phyloP scores from a whole-genome alignment of 2,329 filamentous ascomycete species.

The Venturiaceae sp. region DNA sequence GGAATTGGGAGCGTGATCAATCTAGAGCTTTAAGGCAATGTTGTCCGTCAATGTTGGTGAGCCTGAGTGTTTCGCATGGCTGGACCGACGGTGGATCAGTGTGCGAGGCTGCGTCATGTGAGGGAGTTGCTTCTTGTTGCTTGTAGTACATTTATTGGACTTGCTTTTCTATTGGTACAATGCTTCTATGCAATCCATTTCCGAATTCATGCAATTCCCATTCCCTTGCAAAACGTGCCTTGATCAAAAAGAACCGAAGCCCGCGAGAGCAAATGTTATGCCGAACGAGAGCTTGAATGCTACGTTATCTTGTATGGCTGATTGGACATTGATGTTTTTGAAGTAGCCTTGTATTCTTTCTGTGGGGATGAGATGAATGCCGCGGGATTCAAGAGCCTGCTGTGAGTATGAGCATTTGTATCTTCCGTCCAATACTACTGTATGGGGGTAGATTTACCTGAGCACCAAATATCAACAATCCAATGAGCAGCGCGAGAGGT shows the following conservation, averaged over 20 bases:
- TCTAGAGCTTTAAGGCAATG: no score
- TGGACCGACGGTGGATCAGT: no score
- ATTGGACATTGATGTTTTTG: slow-evolving; percentile 38
- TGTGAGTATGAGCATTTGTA: not conserved
- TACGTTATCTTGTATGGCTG: slow-evolving; percentile 46
- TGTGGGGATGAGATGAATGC: slow-evolving; percentile 41
- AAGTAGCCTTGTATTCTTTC: slow-evolving; percentile 39
- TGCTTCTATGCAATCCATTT: not conserved
- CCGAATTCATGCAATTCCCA: not conserved
- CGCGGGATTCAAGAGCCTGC: slow-evolving; percentile 40
- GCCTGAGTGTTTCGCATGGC: no score
- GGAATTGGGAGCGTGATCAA: no score
- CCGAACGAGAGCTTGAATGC: slow-evolving; percentile 62
- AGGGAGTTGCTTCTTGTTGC: no score
- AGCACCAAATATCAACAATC: slow-evolving; percentile 51
- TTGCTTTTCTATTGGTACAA: no score
- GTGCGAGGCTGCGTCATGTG: no score
- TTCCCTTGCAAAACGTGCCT: not conserved
- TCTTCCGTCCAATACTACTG: not conserved
- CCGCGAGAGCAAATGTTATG: slow-evolving; percentile 62
- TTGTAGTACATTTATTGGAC: no score
- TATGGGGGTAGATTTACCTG: slow-evolving; percentile 44
- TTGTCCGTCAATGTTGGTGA: no score
- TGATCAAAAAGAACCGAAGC: slow-evolving; percentile 47
- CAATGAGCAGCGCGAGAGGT: slow-evolving; percentile 57